Evolutionary conservation across 345 rosid genomes (phyloP), one percentile per base, ranked within the genome.

Genomic region (Physaria fendleri): DNA sequence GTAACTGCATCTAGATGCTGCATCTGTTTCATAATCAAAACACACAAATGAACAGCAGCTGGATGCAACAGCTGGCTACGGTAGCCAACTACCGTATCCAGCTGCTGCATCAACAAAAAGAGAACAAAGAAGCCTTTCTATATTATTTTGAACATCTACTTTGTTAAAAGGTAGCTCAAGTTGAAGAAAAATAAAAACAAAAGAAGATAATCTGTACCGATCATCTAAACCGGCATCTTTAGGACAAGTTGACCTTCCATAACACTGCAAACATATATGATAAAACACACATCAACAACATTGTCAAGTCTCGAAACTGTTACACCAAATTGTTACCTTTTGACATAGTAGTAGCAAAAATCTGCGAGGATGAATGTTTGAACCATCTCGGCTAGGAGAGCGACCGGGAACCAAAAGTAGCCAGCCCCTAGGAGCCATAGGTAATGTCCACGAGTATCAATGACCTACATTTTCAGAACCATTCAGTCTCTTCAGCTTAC

Each of bases 321-420:
- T 51, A 21, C 50, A 40, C 10, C 42, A 7, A 33, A 21, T 6
- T 4, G 2, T 65, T 34, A 83, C 97, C 95, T 85, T 71, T 79
- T 84, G 39, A 82, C 64, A 68, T 91, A 88, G 72, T 88, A 91
- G 76, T 81, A 91, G 59, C 96, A 88, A 34, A 91, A 91, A 58
- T 91, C 96, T 0, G 86, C 83, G 60, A 91, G 74, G 73, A 91
- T 85, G 65, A 91, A 91, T 10, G 96, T 85, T 50, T 88, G 96
- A 68, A 91, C 73, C 18, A 62, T n/a, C 68, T 91, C 96, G 1
- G 92, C 77, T 1, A 82, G 9, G 23, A 91, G 30, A 40, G 77
- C 85, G 27, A 66, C 44, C 1, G 83, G 85, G 64, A 85, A 74
- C 98, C 98, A 91, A 29, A 74, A 40, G 76, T 78, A 71, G 15